Conservation (phyloP, 2,329 filamentous ascomycete species). For the Harringtonia aguacate region DNA sequence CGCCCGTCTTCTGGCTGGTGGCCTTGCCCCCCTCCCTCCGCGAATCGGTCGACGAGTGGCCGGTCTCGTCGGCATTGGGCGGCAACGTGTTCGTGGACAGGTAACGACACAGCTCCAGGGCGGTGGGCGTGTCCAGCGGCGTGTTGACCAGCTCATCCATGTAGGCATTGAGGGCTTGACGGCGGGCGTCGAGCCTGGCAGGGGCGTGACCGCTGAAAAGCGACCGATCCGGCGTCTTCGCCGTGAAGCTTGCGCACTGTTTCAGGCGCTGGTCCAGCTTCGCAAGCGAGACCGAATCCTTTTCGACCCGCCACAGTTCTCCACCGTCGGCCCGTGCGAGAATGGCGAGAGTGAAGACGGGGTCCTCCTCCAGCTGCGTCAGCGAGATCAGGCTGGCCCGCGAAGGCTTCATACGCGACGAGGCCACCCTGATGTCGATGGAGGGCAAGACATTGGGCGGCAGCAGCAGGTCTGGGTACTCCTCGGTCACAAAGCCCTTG, state of each 20-base stretch:
- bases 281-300: slow-evolving; percentile 72
- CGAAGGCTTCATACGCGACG: slow-evolving; percentile 89
- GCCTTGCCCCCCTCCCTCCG: slow-evolving; percentile 18
- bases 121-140: slow-evolving; percentile 64
- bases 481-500: slow-evolving; percentile 69
- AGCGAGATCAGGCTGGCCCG: slow-evolving; percentile 73
- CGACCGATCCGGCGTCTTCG: slow-evolving; percentile 70
- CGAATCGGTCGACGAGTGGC: slow-evolving; percentile 21
- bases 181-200: slow-evolving; percentile 81
- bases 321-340: slow-evolving; percentile 63
- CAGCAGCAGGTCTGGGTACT: slow-evolving; percentile 76
- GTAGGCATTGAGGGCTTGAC: slow-evolving; percentile 71
- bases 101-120: slow-evolving; percentile 76
- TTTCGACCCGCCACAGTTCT: slow-evolving; percentile 92
- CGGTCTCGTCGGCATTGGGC: slow-evolving; percentile 48
- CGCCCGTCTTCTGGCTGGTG: slow-evolving; percentile 33
- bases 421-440: slow-evolving; percentile 78
- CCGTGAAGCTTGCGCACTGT: slow-evolving; percentile 59
- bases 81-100: slow-evolving; percentile 59
- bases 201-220: slow-evolving; percentile 90
- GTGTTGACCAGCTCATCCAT: slow-evolving; percentile 79
- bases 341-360: slow-evolving; percentile 84
- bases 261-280: slow-evolving; percentile 75
- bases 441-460: slow-evolving; percentile 82
- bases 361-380: slow-evolving; percentile 77